phyloP scores from a whole-genome alignment of 2,329 filamentous ascomycete genomes.

The Fusarium sublunatum region DNA sequence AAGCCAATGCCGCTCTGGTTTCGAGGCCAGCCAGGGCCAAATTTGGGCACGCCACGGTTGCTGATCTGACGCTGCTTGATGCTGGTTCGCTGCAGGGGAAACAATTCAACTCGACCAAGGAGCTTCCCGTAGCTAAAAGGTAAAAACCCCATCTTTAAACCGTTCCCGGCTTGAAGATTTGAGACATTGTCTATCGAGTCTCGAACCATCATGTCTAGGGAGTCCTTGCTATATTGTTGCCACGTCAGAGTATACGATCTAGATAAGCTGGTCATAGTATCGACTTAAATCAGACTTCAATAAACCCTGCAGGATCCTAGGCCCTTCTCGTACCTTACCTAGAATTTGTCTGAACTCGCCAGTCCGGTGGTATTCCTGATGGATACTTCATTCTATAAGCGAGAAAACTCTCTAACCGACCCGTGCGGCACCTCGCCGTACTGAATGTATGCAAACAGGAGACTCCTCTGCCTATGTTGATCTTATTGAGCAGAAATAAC shows the following conservation, averaged over 20 bases:
- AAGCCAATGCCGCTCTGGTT: slow-evolving; percentile 33
- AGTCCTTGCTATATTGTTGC: slow-evolving; percentile 17
- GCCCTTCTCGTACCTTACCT: neutral
- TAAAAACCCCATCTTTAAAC: slow-evolving; percentile 3
- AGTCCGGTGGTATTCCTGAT: slow-evolving; percentile 15
- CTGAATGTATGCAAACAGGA: slow-evolving; percentile 21
- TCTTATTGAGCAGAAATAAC: slow-evolving; percentile 32
- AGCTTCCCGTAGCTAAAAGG: slow-evolving; percentile 37
- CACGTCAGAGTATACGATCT: slow-evolving; percentile 38
- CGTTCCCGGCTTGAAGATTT: slow-evolving; percentile 5
- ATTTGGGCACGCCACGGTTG: slow-evolving; percentile 32
- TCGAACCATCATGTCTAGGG: slow-evolving; percentile 21
- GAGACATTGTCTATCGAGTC: slow-evolving; percentile 25
- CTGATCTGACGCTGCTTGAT: slow-evolving; percentile 38
- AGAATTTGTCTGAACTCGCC: neutral
- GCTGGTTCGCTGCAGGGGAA: slow-evolving; percentile 30
- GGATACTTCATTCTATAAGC: slow-evolving; percentile 19
- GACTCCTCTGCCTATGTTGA: slow-evolving; percentile 37
- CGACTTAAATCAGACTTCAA: slow-evolving; percentile 23
- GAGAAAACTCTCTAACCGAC: slow-evolving; percentile 17
- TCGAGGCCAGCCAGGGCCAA: slow-evolving; percentile 43
- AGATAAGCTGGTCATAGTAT: slow-evolving; percentile 19
- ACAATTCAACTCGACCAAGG: slow-evolving; percentile 27
- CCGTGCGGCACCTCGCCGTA: slow-evolving; percentile 9
- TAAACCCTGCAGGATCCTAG: slow-evolving; percentile 11